Evolutionary conservation across 2,329 filamentous ascomycete species (phyloP).

Genomic region (Phyllosticta citriasiana): DNA sequence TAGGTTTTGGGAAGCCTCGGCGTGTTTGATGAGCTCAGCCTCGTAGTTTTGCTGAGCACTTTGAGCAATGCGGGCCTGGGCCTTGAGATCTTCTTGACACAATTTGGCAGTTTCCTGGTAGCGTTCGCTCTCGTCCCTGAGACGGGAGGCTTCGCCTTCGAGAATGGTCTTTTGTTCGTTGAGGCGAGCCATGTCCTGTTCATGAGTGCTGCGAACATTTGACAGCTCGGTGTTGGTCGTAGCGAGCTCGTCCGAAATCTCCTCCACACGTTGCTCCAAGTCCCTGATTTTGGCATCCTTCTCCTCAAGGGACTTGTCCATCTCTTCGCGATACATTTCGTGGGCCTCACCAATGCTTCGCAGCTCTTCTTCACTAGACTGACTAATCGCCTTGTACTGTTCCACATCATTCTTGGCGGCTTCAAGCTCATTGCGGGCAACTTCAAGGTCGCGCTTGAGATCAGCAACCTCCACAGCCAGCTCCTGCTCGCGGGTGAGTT

Average conservation of each 20-base stretch:
- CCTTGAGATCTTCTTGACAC: slow-evolving; percentile 83
- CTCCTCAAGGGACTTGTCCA: slow-evolving; percentile 62
- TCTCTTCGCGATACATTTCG: slow-evolving; percentile 81
- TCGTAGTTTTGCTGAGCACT: slow-evolving; percentile 95
- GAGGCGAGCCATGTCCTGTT: slow-evolving; percentile 57
- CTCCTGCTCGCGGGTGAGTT: slow-evolving; percentile 63
- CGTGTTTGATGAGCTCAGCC: slow-evolving; percentile 86
- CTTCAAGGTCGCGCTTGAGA: slow-evolving; percentile 75
- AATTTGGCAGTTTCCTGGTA: slow-evolving; percentile 71
- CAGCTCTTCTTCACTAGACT: slow-evolving; percentile 77
- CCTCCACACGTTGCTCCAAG: slow-evolving; percentile 72
- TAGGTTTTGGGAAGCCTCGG: slow-evolving; percentile 80
- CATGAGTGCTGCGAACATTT: slow-evolving; percentile 67
- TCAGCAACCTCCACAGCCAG: slow-evolving; percentile 75
- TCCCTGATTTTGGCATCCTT: slow-evolving; percentile 75
- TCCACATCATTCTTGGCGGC: slow-evolving; percentile 72
- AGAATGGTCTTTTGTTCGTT: slow-evolving; percentile 75
- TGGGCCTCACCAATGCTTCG: slow-evolving; percentile 69
- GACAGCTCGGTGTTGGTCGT: slow-evolving; percentile 76
- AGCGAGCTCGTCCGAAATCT: slow-evolving; percentile 71
- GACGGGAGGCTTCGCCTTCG: slow-evolving; percentile 66
- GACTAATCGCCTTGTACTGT: slow-evolving; percentile 80
- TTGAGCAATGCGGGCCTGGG: slow-evolving; percentile 86
- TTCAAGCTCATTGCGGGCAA: slow-evolving; percentile 70
- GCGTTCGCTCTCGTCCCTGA: slow-evolving; percentile 76